phyloP scores from a whole-genome alignment of 441 rosid species.

The Erodium trifolium region DNA sequence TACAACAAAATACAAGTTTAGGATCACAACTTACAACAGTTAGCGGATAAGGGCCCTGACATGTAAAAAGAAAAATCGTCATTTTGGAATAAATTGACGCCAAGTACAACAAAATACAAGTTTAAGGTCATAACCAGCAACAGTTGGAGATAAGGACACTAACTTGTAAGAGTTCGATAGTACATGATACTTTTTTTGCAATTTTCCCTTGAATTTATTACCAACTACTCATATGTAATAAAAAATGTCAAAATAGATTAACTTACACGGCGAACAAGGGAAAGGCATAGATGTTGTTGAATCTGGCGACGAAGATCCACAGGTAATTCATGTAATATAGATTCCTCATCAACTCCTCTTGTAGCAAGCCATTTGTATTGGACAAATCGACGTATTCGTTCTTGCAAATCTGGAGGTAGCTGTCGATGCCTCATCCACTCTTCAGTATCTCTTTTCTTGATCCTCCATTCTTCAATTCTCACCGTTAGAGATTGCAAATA shows the following conservation, averaged over 20 bases:
- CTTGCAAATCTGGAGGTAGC: constrained; percentile 70
- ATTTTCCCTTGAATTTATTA: not conserved
- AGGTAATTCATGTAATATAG: constrained; percentile 64
- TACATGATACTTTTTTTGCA: no score
- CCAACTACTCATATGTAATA: constrained; percentile 15
- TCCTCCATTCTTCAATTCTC: constrained; percentile 91
- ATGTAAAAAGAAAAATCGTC: no score
- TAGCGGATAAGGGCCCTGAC: no score
- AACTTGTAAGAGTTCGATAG: no score
- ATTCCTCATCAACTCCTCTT: constrained; percentile 80
- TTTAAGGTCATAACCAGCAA: no score
- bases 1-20: no score
- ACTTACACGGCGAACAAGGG: constrained; percentile 82
- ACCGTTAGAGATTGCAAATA: constrained; percentile 82
- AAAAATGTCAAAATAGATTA: constrained; percentile 2
- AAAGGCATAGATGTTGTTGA: constrained; percentile 76
- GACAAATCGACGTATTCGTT: constrained; percentile 57
- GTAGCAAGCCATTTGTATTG: constrained; percentile 92
- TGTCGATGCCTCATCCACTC: constrained; percentile 98
- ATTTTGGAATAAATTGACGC: no score
- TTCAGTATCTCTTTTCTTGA: constrained; percentile 82
- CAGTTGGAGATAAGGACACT: no score
- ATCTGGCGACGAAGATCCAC: constrained; percentile 84
- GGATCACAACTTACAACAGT: no score
- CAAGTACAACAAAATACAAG: no score